Evolutionary conservation across 1,284 basidiomycete genomes (phyloP), one percentile per base, ranked within the genome.

Genomic region (Ustilago crameri): DNA sequence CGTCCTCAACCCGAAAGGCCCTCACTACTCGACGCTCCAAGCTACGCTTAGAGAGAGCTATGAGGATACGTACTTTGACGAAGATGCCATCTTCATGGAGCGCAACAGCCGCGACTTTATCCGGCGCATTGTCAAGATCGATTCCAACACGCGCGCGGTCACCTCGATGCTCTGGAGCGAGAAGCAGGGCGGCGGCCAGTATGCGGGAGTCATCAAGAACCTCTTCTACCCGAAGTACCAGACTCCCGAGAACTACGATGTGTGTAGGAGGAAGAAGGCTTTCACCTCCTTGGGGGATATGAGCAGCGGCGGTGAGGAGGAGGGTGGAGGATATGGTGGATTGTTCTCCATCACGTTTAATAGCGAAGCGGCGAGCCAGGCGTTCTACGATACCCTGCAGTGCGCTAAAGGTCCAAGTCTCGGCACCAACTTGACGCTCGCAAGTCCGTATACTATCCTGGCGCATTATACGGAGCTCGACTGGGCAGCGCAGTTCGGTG

Each of bases 1-100:
- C 46, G 80, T 82, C 9, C 86, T 98, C 44, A 98, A 97, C 82
- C 93, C 95, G 0, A 86, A 87, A 73, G 86, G 89, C 1, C 87
- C 86, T 2, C 88, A 91, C 75, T 94, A 95, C 78, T 51, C 82
- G 0, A 64, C 84, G 0, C 87, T 98, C 45, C 92, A 91, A 76
- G 77, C 83, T 0, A 85, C 88, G 44, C 85, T 95, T 72, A 76
- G 84, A n/a, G 81, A 84, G 10, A 86, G 84, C 3, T 98, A 91
- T 84, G 92, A 96, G 83, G 95, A 98, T 82, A 86, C 86, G 24
- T 96, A 93, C 85, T 98, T 91, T 81, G 88, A 89, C 78, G 92
- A 95, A 84, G 96, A 98, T 82, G 93, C 93, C 32, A 89, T 98
- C 53, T 97, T 91, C 86, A 92, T 98, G 90, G 95, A 98, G 84